These are phyloP conservation scores for Scutellospora calospora DNA, from an alignment of 371 early-diverging fungal genomes.

Conservation along the genomic window DNA sequence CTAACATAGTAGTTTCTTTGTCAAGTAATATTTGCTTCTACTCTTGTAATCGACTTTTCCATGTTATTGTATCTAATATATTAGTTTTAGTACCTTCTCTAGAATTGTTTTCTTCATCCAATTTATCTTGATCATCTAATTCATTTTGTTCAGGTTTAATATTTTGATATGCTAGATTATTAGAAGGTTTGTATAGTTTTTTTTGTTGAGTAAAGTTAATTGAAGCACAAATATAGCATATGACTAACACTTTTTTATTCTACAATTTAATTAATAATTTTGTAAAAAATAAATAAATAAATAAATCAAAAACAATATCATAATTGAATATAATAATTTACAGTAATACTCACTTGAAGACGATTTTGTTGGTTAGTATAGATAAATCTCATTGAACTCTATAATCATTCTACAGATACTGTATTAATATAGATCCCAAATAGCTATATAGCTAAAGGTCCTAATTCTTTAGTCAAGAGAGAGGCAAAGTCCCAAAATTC, in stretches of 20 bases:
- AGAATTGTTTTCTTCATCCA: background rate
- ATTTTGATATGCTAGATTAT: background rate
- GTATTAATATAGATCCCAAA: slow-evolving; percentile 25
- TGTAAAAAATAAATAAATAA: background rate
- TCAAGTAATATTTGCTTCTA: slow-evolving; percentile 8
- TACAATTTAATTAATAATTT: background rate
- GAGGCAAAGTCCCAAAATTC: slow-evolving; percentile 1
- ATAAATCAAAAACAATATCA: too few species aligned
- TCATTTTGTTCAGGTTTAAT: background rate
- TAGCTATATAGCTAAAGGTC: background rate
- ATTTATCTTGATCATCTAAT: background rate
- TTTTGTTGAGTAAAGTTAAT: slow-evolving; percentile 15
- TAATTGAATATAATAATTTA: too few species aligned
- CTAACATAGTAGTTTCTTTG: background rate
- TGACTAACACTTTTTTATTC: slow-evolving; percentile 34
- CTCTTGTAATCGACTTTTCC: slow-evolving; percentile 11
- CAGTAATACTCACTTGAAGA: too few species aligned
- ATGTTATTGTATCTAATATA: background rate
- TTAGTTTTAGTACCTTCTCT: background rate
- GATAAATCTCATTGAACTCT: background rate
- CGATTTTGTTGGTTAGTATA: too few species aligned
- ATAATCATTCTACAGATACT: background rate
- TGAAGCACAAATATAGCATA: background rate
- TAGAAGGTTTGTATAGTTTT: slow-evolving; percentile 1
- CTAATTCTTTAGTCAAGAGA: slow-evolving; percentile 5